A percentile compares a stretch with the other conserved stretches of the same genome.
Evolutionary conservation across 768 basidiomycete genomes (phyloP).

Genomic region (Hygrocybe coccinea): DNA sequence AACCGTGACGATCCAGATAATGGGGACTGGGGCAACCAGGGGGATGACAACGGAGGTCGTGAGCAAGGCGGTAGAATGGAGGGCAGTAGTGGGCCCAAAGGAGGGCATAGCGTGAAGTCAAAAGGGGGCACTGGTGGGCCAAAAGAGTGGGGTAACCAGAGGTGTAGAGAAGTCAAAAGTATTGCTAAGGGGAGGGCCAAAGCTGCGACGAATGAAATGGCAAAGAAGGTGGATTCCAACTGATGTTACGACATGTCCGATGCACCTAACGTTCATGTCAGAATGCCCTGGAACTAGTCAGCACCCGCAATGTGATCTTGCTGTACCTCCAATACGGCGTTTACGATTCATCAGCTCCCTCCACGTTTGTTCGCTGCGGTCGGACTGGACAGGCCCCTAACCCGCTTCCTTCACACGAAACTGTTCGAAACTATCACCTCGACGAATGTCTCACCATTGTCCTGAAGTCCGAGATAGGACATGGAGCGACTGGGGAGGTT

Average conservation of each 20-base stretch:
- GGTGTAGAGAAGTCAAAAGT: background rate
- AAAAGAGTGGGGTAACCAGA: background rate
- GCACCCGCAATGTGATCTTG: slow-evolving; percentile 9
- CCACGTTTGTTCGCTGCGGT: slow-evolving; percentile 13
- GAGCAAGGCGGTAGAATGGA: background rate
- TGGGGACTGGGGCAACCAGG: background rate
- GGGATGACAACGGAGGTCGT: slow-evolving; percentile 1
- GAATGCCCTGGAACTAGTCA: slow-evolving; percentile 12
- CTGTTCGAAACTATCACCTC: slow-evolving; percentile 9
- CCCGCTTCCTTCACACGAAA: slow-evolving; percentile 7
- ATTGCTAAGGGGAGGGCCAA: background rate
- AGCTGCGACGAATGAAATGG: slow-evolving; percentile 3
- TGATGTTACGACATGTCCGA: slow-evolving; percentile 2
- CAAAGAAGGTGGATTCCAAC: slow-evolving; percentile 6
- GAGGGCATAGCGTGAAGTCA: slow-evolving; percentile 1
- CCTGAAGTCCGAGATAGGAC: slow-evolving; percentile 14
- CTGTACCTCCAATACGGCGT: slow-evolving; percentile 16
- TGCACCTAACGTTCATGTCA: slow-evolving; percentile 2
- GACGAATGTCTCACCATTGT: slow-evolving; percentile 13
- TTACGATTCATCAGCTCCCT: slow-evolving; percentile 15
- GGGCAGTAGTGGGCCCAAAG: no score
- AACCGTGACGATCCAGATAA: background rate
- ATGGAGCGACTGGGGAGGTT: slow-evolving; percentile 12
- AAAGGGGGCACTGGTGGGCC: background rate
- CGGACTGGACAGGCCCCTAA: slow-evolving; percentile 1